Conservation (phyloP, 2,329 filamentous ascomycete genomes). For the Teratosphaeria gauchensis region DNA sequence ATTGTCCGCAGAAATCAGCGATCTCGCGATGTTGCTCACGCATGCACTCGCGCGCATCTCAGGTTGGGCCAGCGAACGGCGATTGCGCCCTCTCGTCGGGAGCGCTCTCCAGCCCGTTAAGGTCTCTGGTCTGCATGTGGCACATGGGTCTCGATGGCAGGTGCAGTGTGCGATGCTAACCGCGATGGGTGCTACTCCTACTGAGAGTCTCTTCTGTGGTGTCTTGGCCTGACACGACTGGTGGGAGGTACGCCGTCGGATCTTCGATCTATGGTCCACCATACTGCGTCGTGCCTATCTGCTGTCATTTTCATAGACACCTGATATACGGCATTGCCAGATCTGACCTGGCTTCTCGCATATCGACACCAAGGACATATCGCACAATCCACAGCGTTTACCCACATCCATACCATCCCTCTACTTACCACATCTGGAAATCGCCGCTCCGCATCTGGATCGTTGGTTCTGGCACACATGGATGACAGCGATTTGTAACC, state of each 20-base stretch:
- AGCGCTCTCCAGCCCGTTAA: background rate
- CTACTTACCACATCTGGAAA: background rate
- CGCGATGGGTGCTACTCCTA: background rate
- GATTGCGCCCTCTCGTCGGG: background rate
- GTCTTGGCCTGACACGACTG: background rate
- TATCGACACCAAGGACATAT: background rate
- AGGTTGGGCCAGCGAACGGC: background rate
- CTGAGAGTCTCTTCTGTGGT: background rate
- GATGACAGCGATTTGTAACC: background rate
- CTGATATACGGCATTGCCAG: background rate
- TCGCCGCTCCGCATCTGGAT: background rate
- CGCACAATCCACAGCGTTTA: background rate
- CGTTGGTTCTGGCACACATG: background rate
- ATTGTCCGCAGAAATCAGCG: background rate
- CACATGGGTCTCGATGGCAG: background rate
- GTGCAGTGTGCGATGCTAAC: background rate
- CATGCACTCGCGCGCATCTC: background rate
- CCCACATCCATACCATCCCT: background rate
- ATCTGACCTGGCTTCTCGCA: background rate
- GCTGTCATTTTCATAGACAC: background rate
- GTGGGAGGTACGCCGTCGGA: background rate
- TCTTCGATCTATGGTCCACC: background rate
- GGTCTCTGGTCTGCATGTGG: background rate
- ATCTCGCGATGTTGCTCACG: background rate
- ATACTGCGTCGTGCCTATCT: background rate